These are phyloP conservation scores for Pyrenula aspistea DNA, from an alignment of 495 filamentous ascomycete species.

Conservation along the genomic window DNA sequence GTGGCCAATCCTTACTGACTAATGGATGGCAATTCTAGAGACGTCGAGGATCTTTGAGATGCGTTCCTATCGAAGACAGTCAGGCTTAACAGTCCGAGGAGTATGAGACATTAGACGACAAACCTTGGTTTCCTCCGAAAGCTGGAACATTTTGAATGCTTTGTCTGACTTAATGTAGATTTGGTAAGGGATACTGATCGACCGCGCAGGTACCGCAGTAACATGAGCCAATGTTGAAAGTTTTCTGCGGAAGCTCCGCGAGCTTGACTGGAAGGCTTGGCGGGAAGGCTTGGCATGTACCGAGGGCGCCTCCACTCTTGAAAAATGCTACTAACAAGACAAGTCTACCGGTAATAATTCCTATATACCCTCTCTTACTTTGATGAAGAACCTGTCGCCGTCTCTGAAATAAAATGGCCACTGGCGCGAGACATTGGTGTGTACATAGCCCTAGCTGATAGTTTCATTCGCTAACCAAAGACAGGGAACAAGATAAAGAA, in stretches of 20 bases:
- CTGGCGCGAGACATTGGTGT: conserved; percentile 72
- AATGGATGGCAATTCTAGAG: conserved; percentile 91
- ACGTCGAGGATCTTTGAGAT: conserved; percentile 91
- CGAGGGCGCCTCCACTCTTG: background rate
- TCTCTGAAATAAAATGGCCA: conserved; percentile 34
- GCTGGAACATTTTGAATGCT: conserved; percentile 53
- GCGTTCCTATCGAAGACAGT: conserved; percentile 57
- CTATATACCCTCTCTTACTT: background rate
- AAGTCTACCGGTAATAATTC: background rate
- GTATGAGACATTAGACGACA: conserved; percentile 2
- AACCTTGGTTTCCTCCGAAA: conserved; percentile 97
- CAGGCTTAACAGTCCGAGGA: conserved; percentile 1
- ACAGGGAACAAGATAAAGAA: conserved; percentile 97
- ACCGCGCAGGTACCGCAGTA: background rate
- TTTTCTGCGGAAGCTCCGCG: background rate
- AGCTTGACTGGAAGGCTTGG: background rate
- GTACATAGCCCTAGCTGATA: background rate
- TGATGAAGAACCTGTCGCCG: background rate
- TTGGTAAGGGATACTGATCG: background rate
- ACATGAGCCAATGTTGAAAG: background rate
- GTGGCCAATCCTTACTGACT: conserved; percentile 39
- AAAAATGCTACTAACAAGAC: background rate
- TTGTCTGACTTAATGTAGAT: background rate
- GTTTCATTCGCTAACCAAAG: conserved; percentile 4
- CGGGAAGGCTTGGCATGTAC: too few species aligned